Evolutionary conservation across 176 grass and related monocot species (phyloP).

Genomic region (Cenchrus purpureus): DNA sequence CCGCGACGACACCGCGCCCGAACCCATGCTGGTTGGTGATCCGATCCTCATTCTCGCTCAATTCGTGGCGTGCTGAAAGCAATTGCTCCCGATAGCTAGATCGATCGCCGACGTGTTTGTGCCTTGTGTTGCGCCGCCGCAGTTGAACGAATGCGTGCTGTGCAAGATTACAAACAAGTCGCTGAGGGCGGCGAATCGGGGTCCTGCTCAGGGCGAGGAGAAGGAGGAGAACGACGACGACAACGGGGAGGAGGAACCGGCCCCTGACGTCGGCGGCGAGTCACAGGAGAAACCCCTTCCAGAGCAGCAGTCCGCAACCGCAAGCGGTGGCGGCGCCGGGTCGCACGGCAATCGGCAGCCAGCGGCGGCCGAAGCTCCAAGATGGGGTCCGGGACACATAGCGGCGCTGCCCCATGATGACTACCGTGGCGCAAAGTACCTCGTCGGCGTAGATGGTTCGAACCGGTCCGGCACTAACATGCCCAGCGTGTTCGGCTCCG

Average conservation of each 20-base stretch:
- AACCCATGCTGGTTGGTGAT: constrained; percentile 6
- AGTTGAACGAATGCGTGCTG: constrained; percentile 15
- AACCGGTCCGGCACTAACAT: not conserved
- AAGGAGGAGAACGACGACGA: not conserved
- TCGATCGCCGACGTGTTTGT: not conserved
- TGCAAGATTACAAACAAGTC: constrained; percentile 12
- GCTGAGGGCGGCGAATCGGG: not conserved
- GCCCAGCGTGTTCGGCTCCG: not conserved
- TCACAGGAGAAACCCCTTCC: not conserved
- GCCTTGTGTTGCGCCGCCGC: not conserved
- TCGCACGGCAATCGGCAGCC: not conserved
- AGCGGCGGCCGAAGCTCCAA: not conserved
- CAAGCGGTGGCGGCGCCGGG: not conserved
- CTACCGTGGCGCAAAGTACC: not conserved
- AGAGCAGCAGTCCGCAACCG: not conserved
- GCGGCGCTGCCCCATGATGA: not conserved
- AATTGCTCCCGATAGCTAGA: not conserved
- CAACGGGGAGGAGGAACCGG: not conserved
- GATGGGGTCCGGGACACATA: not conserved
- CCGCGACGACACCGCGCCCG: not conserved
- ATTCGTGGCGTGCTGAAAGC: not conserved
- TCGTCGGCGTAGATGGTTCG: not conserved
- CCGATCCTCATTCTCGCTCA: not conserved
- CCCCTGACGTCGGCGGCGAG: not conserved
- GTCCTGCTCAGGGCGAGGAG: not conserved